phyloP scores from a whole-genome alignment of 148 eudicot species.

The Rhododendron molle region DNA sequence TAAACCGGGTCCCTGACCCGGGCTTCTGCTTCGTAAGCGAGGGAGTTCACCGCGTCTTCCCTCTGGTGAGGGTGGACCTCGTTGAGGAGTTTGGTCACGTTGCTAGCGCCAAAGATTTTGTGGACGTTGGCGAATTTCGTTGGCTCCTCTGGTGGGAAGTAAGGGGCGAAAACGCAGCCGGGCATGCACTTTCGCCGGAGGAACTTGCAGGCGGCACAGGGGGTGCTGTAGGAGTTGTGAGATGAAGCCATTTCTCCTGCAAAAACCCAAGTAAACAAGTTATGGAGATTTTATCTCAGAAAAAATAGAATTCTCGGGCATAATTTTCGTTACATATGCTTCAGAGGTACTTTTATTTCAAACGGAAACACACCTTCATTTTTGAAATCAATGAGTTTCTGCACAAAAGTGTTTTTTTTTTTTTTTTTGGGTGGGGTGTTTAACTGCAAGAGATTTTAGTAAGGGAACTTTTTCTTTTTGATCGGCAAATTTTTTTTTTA shows the following conservation, averaged over 20 bases:
- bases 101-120: constrained; percentile 86
- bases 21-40: constrained; percentile 84
- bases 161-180: constrained; percentile 74
- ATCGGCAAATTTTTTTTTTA: too few species aligned
- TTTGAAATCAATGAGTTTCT: neutral
- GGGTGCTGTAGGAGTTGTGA: constrained; percentile 58
- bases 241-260: constrained; percentile 56
- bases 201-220: constrained; percentile 94
- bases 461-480: neutral
- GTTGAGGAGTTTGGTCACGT: constrained; percentile 71
- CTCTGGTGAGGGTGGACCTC: constrained; percentile 76
- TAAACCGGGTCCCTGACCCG: constrained; percentile 70
- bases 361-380: neutral
- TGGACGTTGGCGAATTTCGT: constrained; percentile 81
- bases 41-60: constrained; percentile 73
- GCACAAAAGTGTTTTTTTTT: neutral
- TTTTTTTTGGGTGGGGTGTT: neutral
- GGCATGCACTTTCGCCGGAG: constrained; percentile 79
- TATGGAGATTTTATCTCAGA: neutral
- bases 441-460: neutral
- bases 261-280: neutral
- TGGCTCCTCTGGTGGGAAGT: constrained; percentile 88
- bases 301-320: neutral
- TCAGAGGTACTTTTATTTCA: neutral
- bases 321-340: neutral